phyloP scores from a whole-genome alignment of 139 green algal genomes.

The Coelastrella sp. region DNA sequence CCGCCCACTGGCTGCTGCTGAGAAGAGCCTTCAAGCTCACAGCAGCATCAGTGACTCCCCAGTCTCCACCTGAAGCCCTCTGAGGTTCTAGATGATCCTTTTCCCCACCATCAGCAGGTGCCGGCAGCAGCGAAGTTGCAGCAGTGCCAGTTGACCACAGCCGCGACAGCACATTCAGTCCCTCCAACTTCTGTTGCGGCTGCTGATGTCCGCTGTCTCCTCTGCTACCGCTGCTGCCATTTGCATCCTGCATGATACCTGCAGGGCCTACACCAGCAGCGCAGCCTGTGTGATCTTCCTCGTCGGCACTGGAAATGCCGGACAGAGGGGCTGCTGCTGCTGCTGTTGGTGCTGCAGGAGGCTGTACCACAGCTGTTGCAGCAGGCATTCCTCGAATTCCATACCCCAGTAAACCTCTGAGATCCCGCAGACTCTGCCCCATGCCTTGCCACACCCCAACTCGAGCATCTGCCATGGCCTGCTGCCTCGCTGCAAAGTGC shows the following conservation, averaged over 20 bases:
- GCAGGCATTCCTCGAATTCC: not conserved
- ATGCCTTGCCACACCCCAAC: not conserved
- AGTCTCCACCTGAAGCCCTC: conserved; percentile 1
- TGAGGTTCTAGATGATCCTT: not conserved
- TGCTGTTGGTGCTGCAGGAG: not conserved
- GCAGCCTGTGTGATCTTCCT: not conserved
- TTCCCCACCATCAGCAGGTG: conserved; percentile 6
- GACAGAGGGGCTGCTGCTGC: not conserved
- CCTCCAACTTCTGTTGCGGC: conserved; percentile 18
- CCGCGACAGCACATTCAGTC: not conserved
- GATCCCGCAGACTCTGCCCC: conserved; percentile 3
- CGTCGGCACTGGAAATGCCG: not conserved
- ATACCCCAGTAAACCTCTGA: conserved; percentile 12
- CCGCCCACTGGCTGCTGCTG: not conserved
- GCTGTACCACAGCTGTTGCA: not conserved
- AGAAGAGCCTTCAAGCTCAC: conserved; percentile 9
- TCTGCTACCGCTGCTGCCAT: conserved; percentile 38
- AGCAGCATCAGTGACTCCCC: conserved; percentile 36
- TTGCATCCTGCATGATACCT: not conserved
- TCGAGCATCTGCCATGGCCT: conserved; percentile 14
- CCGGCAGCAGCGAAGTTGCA: conserved; percentile 27
- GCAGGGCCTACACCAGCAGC: conserved; percentile 9
- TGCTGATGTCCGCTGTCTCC: not conserved
- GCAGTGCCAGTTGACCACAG: not conserved
- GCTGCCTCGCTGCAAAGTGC: conserved; percentile 21